Conservation (phyloP, 2,329 filamentous ascomycete genomes). For the Hymenotorrendiella dingleyae region DNA sequence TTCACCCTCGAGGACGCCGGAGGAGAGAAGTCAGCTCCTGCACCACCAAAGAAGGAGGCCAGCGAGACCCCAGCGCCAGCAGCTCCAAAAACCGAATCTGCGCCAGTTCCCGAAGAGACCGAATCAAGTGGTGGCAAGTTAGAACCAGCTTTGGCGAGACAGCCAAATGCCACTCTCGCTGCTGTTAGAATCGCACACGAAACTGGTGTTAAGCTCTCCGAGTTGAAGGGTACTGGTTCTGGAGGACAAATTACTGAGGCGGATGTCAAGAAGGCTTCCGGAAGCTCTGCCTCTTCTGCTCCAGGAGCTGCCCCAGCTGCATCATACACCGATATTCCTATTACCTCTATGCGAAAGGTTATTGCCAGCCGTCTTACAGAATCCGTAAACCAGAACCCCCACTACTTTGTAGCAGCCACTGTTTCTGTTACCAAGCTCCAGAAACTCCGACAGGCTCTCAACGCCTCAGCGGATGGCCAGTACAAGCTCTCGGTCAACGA, state of each 20-base stretch:
- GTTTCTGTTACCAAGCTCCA: constrained; percentile 92
- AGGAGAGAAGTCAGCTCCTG: constrained; percentile 63
- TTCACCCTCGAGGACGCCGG: constrained; percentile 89
- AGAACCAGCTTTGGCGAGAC: constrained; percentile 77
- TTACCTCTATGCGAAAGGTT: constrained; percentile 94
- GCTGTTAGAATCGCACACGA: constrained; percentile 81
- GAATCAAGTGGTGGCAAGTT: constrained; percentile 70
- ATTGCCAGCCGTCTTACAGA: constrained; percentile 87
- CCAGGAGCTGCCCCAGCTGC: constrained; percentile 50
- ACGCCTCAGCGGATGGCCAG: constrained; percentile 79
- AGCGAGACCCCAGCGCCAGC: constrained; percentile 56
- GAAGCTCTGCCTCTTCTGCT: constrained; percentile 39
- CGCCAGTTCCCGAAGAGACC: constrained; percentile 61
- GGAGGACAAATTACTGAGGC: constrained; percentile 84
- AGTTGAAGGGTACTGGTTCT: constrained; percentile 81
- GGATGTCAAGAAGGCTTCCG: constrained; percentile 82
- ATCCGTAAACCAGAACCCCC: constrained; percentile 89
- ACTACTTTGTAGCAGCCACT: constrained; percentile 92
- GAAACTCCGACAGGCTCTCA: constrained; percentile 92
- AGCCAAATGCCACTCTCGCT: constrained; percentile 64
- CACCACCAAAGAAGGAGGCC: constrained; percentile 60
- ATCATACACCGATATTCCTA: constrained; percentile 75
- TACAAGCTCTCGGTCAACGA: constrained; percentile 99
- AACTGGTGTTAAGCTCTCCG: constrained; percentile 70
- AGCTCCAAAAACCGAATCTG: constrained; percentile 55